These are phyloP conservation scores for Cucurbita ficifolia DNA, from an alignment of 306 rosid genomes.

Conservation along the genomic window DNA sequence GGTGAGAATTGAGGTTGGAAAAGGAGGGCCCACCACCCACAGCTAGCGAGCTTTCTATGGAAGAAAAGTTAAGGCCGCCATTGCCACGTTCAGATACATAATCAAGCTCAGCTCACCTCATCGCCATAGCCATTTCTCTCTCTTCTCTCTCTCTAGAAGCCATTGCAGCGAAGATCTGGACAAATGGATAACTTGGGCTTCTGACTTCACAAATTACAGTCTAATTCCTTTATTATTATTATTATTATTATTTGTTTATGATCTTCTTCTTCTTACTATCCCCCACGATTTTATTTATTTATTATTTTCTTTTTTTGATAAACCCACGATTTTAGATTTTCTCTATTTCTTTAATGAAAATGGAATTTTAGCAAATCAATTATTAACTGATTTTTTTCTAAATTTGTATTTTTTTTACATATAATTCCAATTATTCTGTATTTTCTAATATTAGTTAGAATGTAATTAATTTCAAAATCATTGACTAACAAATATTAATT, in stretches of 20 bases:
- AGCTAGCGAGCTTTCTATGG: not conserved
- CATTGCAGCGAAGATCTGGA: not conserved
- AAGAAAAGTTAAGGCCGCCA: not conserved
- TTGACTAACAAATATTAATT: not conserved
- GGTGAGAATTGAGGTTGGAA: constrained; percentile 51
- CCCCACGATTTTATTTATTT: not conserved
- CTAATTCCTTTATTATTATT: not conserved
- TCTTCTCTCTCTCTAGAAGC: not conserved
- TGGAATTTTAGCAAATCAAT: not conserved
- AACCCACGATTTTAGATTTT: not conserved
- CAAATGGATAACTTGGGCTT: not conserved
- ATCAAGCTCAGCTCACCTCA: not conserved
- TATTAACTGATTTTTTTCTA: not conserved
- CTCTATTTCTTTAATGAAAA: not conserved
- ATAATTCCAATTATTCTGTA: not conserved
- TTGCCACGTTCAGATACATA: not conserved
- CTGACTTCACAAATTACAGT: not conserved
- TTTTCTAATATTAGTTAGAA: not conserved
- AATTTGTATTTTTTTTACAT: not conserved
- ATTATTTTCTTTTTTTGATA: not conserved
- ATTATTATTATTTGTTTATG: not conserved
- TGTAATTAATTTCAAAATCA: not conserved
- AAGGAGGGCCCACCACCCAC: constrained; percentile 28
- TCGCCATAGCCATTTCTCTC: not conserved
- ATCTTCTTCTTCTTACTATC: not conserved